Conservation (phyloP, 352 stramenopile genomes). For the Pythium guiyangense region DNA sequence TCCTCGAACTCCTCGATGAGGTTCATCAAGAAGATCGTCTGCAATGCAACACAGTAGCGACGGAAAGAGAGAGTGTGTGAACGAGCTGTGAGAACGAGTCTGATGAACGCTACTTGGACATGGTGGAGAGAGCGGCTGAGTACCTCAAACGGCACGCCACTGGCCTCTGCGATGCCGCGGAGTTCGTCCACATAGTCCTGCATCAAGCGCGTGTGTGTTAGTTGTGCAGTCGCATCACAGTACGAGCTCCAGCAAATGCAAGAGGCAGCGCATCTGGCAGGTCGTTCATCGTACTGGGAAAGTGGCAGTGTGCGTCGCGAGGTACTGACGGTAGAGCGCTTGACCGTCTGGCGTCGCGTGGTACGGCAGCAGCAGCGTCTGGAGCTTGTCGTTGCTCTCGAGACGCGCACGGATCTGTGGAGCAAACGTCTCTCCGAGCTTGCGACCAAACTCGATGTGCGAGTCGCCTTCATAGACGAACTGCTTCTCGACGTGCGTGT, state of each 20-base stretch:
- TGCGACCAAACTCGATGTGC: constrained; percentile 53
- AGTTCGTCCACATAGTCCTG: constrained; percentile 73
- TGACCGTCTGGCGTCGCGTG: constrained; percentile 30
- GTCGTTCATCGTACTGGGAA: constrained; percentile 39
- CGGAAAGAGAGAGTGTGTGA: neutral
- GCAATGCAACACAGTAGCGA: neutral
- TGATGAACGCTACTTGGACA: neutral
- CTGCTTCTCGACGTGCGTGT: constrained; percentile 25
- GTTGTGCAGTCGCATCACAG: neutral
- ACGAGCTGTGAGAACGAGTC: no score
- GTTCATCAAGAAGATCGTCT: constrained; percentile 69
- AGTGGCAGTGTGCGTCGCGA: constrained; percentile 31
- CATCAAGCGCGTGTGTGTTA: neutral
- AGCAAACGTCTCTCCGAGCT: constrained; percentile 42
- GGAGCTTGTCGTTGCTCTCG: constrained; percentile 37
- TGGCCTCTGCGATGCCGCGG: constrained; percentile 54
- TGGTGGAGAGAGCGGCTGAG: neutral
- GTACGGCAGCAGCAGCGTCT: constrained; percentile 56
- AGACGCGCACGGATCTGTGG: constrained; percentile 46
- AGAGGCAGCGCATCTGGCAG: neutral
- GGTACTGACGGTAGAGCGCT: constrained; percentile 37
- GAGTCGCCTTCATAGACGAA: constrained; percentile 60
- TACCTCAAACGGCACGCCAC: constrained; percentile 45
- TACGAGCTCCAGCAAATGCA: neutral
- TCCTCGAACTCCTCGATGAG: constrained; percentile 72